These are phyloP conservation scores for Blastocystis sp. DNA, from an alignment of 352 stramenopile species.

Conservation along the genomic window DNA sequence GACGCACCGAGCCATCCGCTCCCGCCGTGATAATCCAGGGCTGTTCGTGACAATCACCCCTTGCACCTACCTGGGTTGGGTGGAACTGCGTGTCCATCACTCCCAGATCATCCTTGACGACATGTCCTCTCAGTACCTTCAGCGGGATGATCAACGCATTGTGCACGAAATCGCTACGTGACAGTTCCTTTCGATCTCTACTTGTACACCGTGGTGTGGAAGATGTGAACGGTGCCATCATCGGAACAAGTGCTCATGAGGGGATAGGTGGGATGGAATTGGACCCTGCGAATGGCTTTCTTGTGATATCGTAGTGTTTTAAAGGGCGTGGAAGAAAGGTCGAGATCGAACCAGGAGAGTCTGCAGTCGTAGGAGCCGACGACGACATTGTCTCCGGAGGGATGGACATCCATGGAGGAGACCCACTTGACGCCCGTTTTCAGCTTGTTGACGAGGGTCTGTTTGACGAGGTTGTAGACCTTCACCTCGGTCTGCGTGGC, in stretches of 20 bases:
- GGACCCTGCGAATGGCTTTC: constrained; percentile 82
- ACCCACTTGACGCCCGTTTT: constrained; percentile 94
- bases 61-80: constrained; percentile 81
- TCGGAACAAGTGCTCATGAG: constrained; percentile 95
- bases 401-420: constrained; percentile 90
- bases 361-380: constrained; percentile 90
- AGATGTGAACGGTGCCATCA: constrained; percentile 95
- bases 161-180: constrained; percentile 83
- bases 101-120: constrained; percentile 77
- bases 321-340: constrained; percentile 88
- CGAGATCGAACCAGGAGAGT: constrained; percentile 97
- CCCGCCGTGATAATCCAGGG: constrained; percentile 83
- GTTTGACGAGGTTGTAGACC: constrained; percentile 96
- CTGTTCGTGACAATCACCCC: constrained; percentile 49
- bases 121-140: constrained; percentile 88
- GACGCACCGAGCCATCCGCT: constrained; percentile 81
- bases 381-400: constrained; percentile 93
- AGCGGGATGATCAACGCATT: constrained; percentile 97
- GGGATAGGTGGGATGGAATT: constrained; percentile 82
- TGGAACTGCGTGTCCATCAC: constrained; percentile 90
- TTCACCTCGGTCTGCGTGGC: constrained; percentile 92
- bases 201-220: constrained; percentile 95
- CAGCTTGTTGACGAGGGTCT: constrained; percentile 90
- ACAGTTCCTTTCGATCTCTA: background rate
- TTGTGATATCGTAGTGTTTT: constrained; percentile 98